A percentile compares a stretch with the other conserved stretches of the same genome.
Evolutionary conservation across 306 rosid genomes (phyloP).

Genomic region (Urtica urens): DNA sequence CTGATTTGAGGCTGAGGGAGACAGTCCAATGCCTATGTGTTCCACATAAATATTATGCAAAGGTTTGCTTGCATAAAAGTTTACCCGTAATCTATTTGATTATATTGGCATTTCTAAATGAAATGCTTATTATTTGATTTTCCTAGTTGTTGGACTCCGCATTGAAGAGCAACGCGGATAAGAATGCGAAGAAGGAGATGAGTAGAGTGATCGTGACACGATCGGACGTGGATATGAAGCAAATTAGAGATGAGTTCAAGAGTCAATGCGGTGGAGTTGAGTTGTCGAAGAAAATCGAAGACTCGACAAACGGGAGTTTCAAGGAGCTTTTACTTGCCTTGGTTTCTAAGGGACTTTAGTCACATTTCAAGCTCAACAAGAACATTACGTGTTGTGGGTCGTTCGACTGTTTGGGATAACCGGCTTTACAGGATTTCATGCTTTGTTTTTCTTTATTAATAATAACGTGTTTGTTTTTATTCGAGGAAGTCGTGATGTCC

Average conservation of each 20-base stretch:
- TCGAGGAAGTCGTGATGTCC: background rate
- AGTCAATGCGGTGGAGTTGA: constrained; percentile 38
- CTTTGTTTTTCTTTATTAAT: background rate
- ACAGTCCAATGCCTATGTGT: constrained; percentile 58
- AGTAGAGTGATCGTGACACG: constrained; percentile 77
- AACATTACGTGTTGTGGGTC: background rate
- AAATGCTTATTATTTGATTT: background rate
- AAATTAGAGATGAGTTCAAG: constrained; percentile 45
- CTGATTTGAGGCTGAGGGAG: constrained; percentile 43
- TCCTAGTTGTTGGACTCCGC: constrained; percentile 48
- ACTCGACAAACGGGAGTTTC: constrained; percentile 52
- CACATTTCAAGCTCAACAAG: background rate
- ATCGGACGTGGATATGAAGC: constrained; percentile 65
- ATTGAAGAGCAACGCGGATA: constrained; percentile 43
- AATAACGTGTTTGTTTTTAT: constrained; percentile 5
- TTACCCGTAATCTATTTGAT: background rate
- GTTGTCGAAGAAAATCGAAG: constrained; percentile 45
- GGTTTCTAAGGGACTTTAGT: constrained; percentile 41
- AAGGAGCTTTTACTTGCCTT: constrained; percentile 77
- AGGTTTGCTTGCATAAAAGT: constrained; percentile 28
- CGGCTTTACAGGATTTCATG: background rate
- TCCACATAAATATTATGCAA: constrained; percentile 52
- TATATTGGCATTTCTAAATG: background rate
- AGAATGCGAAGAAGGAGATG: constrained; percentile 46
- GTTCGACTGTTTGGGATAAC: background rate